Base-by-base conservation (phyloP, 1,284 basidiomycete species). In the Microbotryum scabiosae region DNA sequence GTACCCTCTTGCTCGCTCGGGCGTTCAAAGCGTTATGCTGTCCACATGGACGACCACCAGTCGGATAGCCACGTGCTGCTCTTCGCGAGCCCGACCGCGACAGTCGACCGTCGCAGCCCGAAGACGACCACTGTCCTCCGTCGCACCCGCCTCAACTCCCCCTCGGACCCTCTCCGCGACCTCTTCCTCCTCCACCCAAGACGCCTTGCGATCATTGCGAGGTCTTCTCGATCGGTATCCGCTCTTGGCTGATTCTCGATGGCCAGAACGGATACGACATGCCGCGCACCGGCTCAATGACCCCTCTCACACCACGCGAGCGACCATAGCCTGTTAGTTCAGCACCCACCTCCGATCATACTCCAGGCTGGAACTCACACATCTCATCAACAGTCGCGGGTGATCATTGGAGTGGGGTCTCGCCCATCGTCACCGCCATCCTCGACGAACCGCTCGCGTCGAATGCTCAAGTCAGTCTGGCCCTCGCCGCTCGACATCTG, bases 381-480 rank as follows among this genome's bases (percentile, higher is more conserved):
- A 8, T n/a, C 5, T 41, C 30, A 8, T 9, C 16, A 7, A 36
- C 46, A 68, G 66, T 68, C 41, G 55, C 61, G 12, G 67, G 67
- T 45, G 60, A 57, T 32, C 21, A 21, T n/a, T 20, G 50, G 2
- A 59, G 61, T 25, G 58, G 60, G 5, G 56, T 60, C 1, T 5
- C 49, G 1, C 50, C 44, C 8, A 46, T 68, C 45, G 59, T 64
- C 1, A 57, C 55, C 0, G 60, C 67, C 5, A 45, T 63, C 25
- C 54, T 68, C 30, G 67, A 68, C 48, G 64, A 68, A 54, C 67
- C 67, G 12, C 59, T 68, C 41, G 23, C 64, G 23, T 57, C 50
- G 54, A 56, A 62, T 14, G 51, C 50, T 7, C 56, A 64, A 2
- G 43, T 64, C 36, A 60, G 60, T 7, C 36, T 66, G 49, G 57